phyloP scores from a whole-genome alignment of 805 yeast species.

The Wickerhamiella allomyrinae region DNA sequence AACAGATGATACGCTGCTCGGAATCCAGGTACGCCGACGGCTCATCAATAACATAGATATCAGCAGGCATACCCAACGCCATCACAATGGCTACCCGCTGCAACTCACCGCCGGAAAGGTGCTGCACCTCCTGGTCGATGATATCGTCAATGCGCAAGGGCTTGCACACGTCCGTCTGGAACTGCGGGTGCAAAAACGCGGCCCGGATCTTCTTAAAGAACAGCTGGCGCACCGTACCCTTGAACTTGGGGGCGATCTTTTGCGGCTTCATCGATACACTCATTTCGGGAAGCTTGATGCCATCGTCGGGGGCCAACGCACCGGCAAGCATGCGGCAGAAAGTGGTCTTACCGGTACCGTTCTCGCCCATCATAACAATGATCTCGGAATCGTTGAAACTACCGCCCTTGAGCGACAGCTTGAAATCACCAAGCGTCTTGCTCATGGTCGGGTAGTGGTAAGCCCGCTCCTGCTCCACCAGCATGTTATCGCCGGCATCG shows the following conservation, averaged over 20 bases:
- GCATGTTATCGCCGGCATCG: conserved; percentile 70
- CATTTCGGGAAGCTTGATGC: conserved; percentile 66
- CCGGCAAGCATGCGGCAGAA: conserved; percentile 94
- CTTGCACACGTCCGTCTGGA: conserved; percentile 94
- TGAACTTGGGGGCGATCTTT: conserved; percentile 96
- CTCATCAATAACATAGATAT: conserved; percentile 92
- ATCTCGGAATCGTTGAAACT: conserved; percentile 93
- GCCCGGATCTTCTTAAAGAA: conserved; percentile 94
- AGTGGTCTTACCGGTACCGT: conserved; percentile 99
- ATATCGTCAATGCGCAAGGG: conserved; percentile 88
- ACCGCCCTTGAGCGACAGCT: conserved; percentile 67
- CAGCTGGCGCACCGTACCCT: conserved; percentile 96
- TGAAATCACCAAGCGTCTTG: conserved; percentile 95
- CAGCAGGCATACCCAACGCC: conserved; percentile 88
- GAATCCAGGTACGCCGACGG: conserved; percentile 98
- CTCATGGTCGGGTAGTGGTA: conserved; percentile 67
- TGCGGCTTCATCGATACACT: conserved; percentile 98
- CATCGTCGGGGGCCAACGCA: conserved; percentile 73
- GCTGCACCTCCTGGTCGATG: conserved; percentile 95
- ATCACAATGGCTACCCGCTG: conserved; percentile 97
- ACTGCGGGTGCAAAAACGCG: conserved; percentile 87
- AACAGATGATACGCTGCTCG: conserved; percentile 98
- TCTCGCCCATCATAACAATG: conserved; percentile 98
- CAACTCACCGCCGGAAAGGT: conserved; percentile 97
- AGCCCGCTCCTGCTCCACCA: conserved; percentile 65